Percentiles rank a stretch among this genome's conserved stretches.
Evolutionary conservation across 1,284 basidiomycete genomes (phyloP).

Genomic region (Cryptococcus jaspeensis): DNA sequence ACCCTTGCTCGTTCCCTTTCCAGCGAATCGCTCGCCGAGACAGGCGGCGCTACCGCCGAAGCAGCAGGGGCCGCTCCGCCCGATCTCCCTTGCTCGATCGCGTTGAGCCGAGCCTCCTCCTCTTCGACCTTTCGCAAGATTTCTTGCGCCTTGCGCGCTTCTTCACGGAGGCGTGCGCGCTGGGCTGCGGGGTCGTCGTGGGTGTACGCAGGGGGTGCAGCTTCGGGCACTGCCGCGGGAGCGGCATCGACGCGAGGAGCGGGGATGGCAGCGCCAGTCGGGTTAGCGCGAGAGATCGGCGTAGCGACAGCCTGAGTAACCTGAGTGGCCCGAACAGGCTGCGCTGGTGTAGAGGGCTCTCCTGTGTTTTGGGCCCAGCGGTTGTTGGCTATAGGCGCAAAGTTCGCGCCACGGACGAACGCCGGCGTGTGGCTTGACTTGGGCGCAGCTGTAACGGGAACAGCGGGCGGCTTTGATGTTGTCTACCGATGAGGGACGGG

Average conservation of each 20-base stretch:
- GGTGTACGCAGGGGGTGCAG: not conserved
- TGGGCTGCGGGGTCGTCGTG: slow-evolving; percentile 8
- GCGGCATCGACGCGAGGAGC: not conserved
- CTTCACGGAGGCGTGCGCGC: slow-evolving; percentile 19
- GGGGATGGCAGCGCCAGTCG: not conserved
- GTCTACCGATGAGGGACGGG: too few relatives aligned
- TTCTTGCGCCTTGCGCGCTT: slow-evolving; percentile 12
- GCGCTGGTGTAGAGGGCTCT: too few relatives aligned
- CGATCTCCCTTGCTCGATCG: slow-evolving; percentile 1
- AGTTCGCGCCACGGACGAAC: not conserved
- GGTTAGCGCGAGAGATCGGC: too few relatives aligned
- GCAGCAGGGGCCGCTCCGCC: not conserved
- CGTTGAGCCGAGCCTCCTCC: not conserved
- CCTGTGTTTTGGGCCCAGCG: slow-evolving; percentile 3
- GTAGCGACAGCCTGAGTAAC: not conserved
- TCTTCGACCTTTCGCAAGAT: slow-evolving; percentile 11
- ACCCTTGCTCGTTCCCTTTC: not conserved
- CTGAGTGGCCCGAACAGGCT: too few relatives aligned
- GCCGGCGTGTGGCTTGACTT: not conserved
- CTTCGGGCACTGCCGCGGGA: not conserved
- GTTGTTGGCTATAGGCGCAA: slow-evolving; percentile 5
- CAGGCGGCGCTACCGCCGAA: too few relatives aligned
- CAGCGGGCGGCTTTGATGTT: too few relatives aligned
- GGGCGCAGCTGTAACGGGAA: not conserved
- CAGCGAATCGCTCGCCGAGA: too few relatives aligned